Evolutionary conservation across 2,329 filamentous ascomycete species (phyloP).

Genomic region (Aspergillus tubingensis): DNA sequence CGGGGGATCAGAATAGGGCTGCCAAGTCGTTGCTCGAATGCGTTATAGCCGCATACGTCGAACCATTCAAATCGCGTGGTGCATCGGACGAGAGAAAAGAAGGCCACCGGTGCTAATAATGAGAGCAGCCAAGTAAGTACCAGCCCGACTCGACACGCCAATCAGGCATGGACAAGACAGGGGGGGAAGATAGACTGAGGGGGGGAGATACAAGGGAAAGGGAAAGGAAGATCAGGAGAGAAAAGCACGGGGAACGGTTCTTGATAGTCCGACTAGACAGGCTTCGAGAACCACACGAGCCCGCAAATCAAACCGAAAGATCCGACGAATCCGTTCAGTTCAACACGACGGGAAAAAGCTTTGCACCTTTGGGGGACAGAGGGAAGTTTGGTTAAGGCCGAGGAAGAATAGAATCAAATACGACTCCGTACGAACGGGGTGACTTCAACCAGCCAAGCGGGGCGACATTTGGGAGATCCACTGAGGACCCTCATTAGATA

Average conservation of each 20-base stretch:
- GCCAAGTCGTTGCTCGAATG: background rate
- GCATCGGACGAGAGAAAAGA: background rate
- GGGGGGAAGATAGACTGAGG: background rate
- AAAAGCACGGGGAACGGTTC: constrained; percentile 2
- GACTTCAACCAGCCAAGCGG: constrained; percentile 1
- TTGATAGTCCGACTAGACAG: background rate
- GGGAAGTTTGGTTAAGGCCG: background rate
- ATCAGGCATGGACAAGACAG: background rate
- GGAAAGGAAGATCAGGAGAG: background rate
- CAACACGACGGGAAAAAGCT: background rate
- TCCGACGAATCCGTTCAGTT: background rate
- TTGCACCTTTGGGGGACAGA: background rate
- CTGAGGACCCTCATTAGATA: background rate
- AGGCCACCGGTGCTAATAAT: background rate
- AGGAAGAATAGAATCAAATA: background rate
- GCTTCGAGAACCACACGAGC: background rate
- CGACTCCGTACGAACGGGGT: background rate
- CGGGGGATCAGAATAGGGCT: background rate
- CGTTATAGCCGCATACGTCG: constrained; percentile 2
- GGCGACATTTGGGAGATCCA: background rate
- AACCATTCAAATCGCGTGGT: background rate
- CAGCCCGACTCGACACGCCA: background rate
- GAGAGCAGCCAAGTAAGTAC: background rate
- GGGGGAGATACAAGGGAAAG: background rate
- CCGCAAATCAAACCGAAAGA: background rate